These are phyloP conservation scores for Leishmania tropica DNA, from an alignment of 208 protist genomes.

Conservation along the genomic window DNA sequence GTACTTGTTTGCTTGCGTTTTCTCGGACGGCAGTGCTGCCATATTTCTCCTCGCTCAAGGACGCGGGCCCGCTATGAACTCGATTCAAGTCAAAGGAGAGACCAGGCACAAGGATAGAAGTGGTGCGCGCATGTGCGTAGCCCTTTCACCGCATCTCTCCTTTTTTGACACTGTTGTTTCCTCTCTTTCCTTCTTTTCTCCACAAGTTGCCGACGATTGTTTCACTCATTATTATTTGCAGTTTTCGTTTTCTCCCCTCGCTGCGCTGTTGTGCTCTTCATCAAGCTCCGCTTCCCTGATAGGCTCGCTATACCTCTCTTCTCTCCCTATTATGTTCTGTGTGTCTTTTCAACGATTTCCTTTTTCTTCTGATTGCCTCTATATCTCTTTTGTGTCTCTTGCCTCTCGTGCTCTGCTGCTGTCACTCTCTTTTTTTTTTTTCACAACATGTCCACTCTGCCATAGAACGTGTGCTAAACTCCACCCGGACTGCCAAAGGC, in stretches of 20 bases:
- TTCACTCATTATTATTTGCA: constrained; percentile 1
- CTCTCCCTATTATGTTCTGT: not conserved
- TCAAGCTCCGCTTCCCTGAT: not conserved
- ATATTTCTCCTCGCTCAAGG: not conserved
- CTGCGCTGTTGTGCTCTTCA: not conserved
- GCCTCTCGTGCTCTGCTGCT: not conserved
- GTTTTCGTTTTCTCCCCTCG: not conserved
- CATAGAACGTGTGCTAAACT: not conserved
- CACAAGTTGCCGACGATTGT: not conserved
- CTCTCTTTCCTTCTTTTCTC: not conserved
- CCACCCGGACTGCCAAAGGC: not conserved
- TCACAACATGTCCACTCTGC: not conserved
- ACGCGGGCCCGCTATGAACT: not conserved
- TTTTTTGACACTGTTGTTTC: not conserved
- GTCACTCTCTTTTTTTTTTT: not conserved
- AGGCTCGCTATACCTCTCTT: not conserved
- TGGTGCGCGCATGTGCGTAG: not conserved
- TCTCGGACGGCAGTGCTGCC: not conserved
- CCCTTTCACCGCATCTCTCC: not conserved
- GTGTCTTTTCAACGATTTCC: not conserved
- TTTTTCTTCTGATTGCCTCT: not conserved
- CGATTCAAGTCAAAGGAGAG: not conserved
- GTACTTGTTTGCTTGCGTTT: not conserved
- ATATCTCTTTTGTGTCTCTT: not conserved
- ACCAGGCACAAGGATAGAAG: not conserved